phyloP scores from a whole-genome alignment of 2,329 filamentous ascomycete species.

The Curvularia verruculosa region DNA sequence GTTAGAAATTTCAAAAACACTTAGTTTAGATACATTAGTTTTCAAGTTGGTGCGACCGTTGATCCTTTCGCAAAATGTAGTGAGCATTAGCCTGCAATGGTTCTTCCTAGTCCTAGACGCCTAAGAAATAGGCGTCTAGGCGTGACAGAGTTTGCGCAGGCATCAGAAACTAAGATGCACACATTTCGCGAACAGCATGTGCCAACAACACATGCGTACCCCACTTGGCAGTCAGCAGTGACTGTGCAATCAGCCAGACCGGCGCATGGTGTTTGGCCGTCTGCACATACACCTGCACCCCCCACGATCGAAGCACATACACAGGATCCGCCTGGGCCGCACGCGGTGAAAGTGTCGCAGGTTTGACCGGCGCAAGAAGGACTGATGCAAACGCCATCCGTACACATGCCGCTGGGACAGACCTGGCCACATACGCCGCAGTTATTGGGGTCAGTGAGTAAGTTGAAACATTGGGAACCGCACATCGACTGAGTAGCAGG shows the following conservation, averaged over 20 bases:
- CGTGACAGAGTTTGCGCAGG: no score
- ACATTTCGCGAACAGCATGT: conserved; percentile 3
- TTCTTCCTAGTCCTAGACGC: no score
- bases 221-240: neutral
- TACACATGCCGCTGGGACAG: neutral
- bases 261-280: neutral
- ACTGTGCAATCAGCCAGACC: neutral
- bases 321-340: neutral
- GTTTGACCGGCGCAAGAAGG: neutral
- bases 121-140: no score
- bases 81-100: no score
- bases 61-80: no score
- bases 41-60: no score
- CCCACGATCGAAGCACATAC: neutral
- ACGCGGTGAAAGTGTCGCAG: neutral
- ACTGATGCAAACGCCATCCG: neutral
- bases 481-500: no score
- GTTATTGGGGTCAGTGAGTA: no score
- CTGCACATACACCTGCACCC: neutral
- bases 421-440: no score
- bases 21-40: no score
- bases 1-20: no score
- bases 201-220: neutral
- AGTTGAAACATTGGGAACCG: no score
- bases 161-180: neutral